Conservation (phyloP, 1,284 basidiomycete genomes). For the Malassezia yamatoensis region DNA sequence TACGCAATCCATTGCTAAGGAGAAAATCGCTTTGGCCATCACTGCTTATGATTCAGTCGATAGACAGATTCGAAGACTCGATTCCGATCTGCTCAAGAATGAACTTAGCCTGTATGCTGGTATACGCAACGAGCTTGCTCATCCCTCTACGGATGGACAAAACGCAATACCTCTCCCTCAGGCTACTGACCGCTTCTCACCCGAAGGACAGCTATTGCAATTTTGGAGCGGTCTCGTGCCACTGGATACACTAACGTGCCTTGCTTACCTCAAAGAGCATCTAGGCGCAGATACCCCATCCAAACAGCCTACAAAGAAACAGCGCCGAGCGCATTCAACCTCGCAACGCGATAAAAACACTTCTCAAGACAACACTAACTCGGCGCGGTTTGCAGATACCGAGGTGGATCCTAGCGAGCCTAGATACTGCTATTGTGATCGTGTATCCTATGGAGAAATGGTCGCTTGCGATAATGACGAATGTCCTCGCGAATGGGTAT, state of each 20-base stretch:
- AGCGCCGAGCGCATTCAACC: slow-evolving; percentile 3
- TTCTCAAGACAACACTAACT: slow-evolving; percentile 21
- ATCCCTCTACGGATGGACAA: background rate
- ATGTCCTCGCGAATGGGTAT: slow-evolving; percentile 51
- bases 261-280: slow-evolving; percentile 12
- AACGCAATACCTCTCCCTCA: background rate
- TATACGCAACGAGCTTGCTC: slow-evolving; percentile 12
- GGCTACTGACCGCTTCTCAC: slow-evolving; percentile 8
- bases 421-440: slow-evolving; percentile 52
- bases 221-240: slow-evolving; percentile 17
- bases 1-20: slow-evolving; percentile 40
- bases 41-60: slow-evolving; percentile 53
- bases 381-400: slow-evolving; percentile 19
- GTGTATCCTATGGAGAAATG: slow-evolving; percentile 51
- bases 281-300: background rate
- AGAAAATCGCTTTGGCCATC: slow-evolving; percentile 52
- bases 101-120: slow-evolving; percentile 36
- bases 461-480: slow-evolving; percentile 51
- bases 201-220: slow-evolving; percentile 7
- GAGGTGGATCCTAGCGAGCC: slow-evolving; percentile 51
- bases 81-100: slow-evolving; percentile 48
- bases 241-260: slow-evolving; percentile 14
- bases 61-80: slow-evolving; percentile 52
- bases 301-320: background rate
- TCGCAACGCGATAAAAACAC: slow-evolving; percentile 29